These are phyloP conservation scores for Leccinum incarnatum DNA, from an alignment of 768 basidiomycete species.

Conservation along the genomic window DNA sequence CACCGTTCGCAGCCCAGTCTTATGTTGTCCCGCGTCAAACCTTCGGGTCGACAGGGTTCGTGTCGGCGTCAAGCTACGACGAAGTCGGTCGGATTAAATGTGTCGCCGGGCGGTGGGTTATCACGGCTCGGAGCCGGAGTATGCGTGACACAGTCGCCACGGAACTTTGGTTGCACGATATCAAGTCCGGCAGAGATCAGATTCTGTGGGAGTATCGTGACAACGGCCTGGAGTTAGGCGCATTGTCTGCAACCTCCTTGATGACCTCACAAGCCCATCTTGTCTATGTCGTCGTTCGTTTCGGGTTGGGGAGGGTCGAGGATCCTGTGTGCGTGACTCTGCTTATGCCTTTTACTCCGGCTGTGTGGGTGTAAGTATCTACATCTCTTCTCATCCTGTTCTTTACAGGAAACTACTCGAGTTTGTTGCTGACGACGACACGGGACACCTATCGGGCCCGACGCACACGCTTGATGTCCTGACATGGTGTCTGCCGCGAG, in stretches of 20 bases:
- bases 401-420: slow-evolving; percentile 15
- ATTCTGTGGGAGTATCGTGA: slow-evolving; percentile 17
- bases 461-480: slow-evolving; percentile 11
- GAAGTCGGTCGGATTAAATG: slow-evolving; percentile 6
- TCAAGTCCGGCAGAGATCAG: slow-evolving; percentile 12
- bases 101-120: slow-evolving; percentile 16
- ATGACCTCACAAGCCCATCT: slow-evolving; percentile 8
- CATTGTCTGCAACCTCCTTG: slow-evolving; percentile 10
- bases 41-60: too few species aligned
- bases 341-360: neutral
- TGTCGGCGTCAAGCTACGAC: too few species aligned
- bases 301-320: neutral
- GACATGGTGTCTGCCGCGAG: slow-evolving; percentile 7
- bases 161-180: neutral
- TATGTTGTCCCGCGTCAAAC: too few species aligned
- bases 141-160: too few species aligned
- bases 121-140: neutral
- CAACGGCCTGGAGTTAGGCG: neutral
- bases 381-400: neutral
- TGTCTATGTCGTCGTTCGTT: slow-evolving; percentile 14
- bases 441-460: slow-evolving; percentile 8
- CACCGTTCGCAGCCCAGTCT: slow-evolving; percentile 4
- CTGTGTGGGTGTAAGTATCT: too few species aligned
- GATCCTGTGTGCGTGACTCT: slow-evolving; percentile 18
- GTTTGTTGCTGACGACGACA: slow-evolving; percentile 17